Evolutionary conservation across 495 filamentous ascomycete genomes (phyloP).

Genomic region (Polyplosphaeria fusca): DNA sequence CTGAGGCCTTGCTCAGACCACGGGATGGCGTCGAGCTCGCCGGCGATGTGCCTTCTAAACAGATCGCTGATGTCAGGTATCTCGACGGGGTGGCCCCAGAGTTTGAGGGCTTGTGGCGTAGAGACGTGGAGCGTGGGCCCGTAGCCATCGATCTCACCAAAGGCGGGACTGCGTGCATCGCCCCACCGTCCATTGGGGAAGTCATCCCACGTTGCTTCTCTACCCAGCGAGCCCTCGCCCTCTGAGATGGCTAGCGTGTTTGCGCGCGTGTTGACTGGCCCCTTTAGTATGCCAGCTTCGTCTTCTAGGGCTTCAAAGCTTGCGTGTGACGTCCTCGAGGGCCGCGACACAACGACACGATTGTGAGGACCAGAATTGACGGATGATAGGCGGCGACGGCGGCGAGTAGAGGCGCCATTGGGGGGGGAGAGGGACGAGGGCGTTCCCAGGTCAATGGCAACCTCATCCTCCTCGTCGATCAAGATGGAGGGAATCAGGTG

Average conservation of each 20-base stretch:
- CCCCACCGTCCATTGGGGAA: conserved; percentile 97
- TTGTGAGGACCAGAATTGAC: conserved; percentile 70
- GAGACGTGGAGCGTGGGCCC: conserved; percentile 86
- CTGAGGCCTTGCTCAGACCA: conserved; percentile 92
- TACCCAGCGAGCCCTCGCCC: conserved; percentile 81
- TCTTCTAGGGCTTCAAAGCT: conserved; percentile 64
- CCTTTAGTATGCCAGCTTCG: conserved; percentile 61
- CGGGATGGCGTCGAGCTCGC: conserved; percentile 72
- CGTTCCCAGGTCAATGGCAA: conserved; percentile 48
- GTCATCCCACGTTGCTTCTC: conserved; percentile 98
- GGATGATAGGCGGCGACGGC: conserved; percentile 40
- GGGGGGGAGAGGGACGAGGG: conserved; percentile 26
- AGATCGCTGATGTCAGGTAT: conserved; percentile 67
- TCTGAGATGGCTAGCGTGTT: conserved; percentile 90
- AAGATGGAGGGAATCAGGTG: conserved; percentile 64
- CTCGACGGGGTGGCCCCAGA: conserved; percentile 78
- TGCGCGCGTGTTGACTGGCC: conserved; percentile 60
- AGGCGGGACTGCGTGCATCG: conserved; percentile 75
- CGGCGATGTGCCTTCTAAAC: conserved; percentile 75
- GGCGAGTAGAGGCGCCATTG: conserved; percentile 19
- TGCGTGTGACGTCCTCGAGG: conserved; percentile 48
- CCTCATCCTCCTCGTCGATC: conserved; percentile 41
- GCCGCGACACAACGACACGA: conserved; percentile 69
- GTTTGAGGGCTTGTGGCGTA: conserved; percentile 66
- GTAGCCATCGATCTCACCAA: conserved; percentile 93